Evolutionary conservation across 768 basidiomycete species (phyloP), one percentile per base, ranked within the genome.

Genomic region (Hygrophoropsis aurantiaca): DNA sequence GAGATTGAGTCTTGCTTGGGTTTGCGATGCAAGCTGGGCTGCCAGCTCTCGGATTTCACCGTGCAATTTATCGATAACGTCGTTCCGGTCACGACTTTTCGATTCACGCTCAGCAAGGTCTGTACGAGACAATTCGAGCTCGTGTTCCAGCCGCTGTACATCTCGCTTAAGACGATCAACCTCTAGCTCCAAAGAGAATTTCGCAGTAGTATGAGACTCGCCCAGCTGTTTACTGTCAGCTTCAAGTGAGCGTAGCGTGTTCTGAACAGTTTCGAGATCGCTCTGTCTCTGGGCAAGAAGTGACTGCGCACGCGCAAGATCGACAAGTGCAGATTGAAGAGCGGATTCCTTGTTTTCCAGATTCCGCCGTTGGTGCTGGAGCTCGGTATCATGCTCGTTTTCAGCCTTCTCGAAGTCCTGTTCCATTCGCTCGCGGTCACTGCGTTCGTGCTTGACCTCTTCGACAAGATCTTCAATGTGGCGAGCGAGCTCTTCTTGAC

Each of bases 171-270:
- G 69, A 2, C 92, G 72, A 52, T 97, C 95, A 1, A 89, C 74
- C 65, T 99, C 94, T 16, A 97, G 78, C 62, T 97, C 90, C 25
- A 97, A 69, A 0, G 89, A 89, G 71, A 92, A 90, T 36, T 83
- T 76, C 19, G 92, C 87, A 3, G 84, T 85, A 0, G 87, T 86
- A 58, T 88, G 87, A 11, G 84, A 82, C 68, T 95, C 91, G 18
- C 94, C 94, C 0, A 85, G 76, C 47, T 82, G 77, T 67, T 85
- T 85, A 19, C 84, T 82, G 64, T 94, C 90, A 23, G 75, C 71
- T 59, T 97, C 92, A 39, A 89, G 65, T 1, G 73, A 65, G 52
- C 81, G 78, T n/a, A 97, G 70, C 0, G 84, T 84, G 6, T 65
- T 66, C 58, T 97, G 89, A 3, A 97, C 79, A 0, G 81, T 77